These are phyloP conservation scores for Vishniacozyma victoriae DNA, from an alignment of 768 basidiomycete genomes.

Conservation along the genomic window DNA sequence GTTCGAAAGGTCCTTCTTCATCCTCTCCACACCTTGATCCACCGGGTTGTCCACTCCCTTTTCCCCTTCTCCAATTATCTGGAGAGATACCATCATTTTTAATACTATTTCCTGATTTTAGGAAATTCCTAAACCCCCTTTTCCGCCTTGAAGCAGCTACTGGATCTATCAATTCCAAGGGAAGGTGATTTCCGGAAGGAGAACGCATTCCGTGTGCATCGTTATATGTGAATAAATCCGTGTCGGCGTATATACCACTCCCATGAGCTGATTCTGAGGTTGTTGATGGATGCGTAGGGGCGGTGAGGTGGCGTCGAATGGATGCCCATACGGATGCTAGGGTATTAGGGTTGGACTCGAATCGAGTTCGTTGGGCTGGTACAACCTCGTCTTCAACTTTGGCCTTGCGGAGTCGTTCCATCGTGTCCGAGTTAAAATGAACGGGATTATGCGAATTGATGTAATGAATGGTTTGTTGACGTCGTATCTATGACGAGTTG, in stretches of 20 bases:
- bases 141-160: constrained; percentile 5
- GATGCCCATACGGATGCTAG: constrained; percentile 17
- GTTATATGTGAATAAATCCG: constrained; percentile 12
- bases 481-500: too few species aligned
- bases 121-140: too few species aligned
- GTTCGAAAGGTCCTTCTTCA: constrained; percentile 33
- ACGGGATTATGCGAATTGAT: too few species aligned
- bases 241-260: constrained; percentile 16
- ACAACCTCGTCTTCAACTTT: too few species aligned
- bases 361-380: constrained; percentile 22
- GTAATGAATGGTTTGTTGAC: too few species aligned
- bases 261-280: constrained; percentile 40
- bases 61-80: constrained; percentile 9
- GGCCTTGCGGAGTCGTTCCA: too few species aligned
- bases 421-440: too few species aligned
- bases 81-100: neutral
- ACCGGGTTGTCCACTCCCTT: constrained; percentile 9
- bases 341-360: constrained; percentile 20
- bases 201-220: neutral
- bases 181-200: too few species aligned
- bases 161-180: constrained; percentile 27
- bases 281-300: constrained; percentile 45
- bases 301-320: constrained; percentile 26
- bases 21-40: constrained; percentile 35
- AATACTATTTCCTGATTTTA: neutral